These are phyloP conservation scores for Rhinocladiella mackenziei DNA, from an alignment of 2,329 filamentous ascomycete species.

Conservation along the genomic window DNA sequence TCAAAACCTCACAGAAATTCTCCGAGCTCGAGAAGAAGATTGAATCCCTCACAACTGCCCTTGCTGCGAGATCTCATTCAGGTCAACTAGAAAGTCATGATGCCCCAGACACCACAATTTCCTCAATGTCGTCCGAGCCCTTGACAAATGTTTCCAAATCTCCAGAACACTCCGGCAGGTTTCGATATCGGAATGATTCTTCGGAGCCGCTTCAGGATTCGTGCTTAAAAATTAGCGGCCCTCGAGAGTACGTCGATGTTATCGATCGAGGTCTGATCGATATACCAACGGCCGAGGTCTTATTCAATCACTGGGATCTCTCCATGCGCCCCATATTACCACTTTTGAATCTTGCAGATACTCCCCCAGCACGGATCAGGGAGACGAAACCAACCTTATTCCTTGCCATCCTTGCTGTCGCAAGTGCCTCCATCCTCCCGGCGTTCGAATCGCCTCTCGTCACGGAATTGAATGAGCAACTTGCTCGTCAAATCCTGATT, in stretches of 20 bases:
- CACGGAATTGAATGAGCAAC: conserved; percentile 8
- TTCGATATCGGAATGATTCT: too few species aligned
- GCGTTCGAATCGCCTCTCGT: conserved; percentile 6
- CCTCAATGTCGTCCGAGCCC: neutral
- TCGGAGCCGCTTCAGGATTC: too few species aligned
- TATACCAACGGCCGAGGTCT: conserved; percentile 9
- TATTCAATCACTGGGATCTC: conserved; percentile 9
- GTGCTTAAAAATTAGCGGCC: neutral
- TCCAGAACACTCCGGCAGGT: too few species aligned
- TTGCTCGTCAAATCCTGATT: conserved; percentile 6
- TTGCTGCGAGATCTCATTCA: conserved; percentile 7
- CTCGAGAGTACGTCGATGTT: neutral
- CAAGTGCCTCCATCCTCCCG: conserved; percentile 11
- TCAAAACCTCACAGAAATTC: conserved; percentile 12
- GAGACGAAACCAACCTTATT: conserved; percentile 4
- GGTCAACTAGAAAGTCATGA: conserved; percentile 4
- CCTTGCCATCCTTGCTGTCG: conserved; percentile 9
- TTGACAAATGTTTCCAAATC: neutral
- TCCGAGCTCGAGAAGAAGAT: conserved; percentile 14
- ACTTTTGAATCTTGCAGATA: neutral
- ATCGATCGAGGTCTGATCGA: conserved; percentile 9
- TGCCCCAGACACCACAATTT: neutral
- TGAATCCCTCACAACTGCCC: conserved; percentile 5
- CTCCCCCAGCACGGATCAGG: neutral
- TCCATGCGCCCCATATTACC: conserved; percentile 11